Conservation (phyloP, 345 rosid species). For the Heritiera littoralis region DNA sequence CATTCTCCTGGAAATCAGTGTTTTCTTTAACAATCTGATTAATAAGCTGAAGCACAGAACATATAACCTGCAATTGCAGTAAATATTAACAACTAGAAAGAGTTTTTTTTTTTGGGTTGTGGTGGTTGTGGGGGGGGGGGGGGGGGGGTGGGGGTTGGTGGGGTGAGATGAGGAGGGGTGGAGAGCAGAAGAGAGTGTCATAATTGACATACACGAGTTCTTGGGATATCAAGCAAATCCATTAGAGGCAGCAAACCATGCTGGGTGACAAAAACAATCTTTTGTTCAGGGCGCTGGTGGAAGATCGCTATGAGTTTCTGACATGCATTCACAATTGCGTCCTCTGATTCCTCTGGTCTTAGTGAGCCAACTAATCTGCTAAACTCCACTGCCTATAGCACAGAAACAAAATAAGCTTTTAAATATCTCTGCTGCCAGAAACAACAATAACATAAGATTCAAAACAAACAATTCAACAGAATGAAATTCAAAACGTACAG, state of each 20-base stretch:
- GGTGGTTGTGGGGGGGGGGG: neutral
- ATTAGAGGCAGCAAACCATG: conserved; percentile 90
- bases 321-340: conserved; percentile 79
- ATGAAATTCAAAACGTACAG: neutral
- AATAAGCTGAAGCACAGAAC: conserved; percentile 85
- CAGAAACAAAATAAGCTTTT: conserved; percentile 27
- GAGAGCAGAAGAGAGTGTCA: conserved; percentile 14
- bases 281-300: conserved; percentile 91
- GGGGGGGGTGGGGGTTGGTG: no score
- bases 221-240: conserved; percentile 90
- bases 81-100: conserved; percentile 1
- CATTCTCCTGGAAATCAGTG: conserved; percentile 89
- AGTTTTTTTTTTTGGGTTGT: neutral
- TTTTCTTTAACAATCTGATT: conserved; percentile 83
- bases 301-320: conserved; percentile 76
- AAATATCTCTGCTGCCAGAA: neutral
- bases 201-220: conserved; percentile 62
- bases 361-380: conserved; percentile 78
- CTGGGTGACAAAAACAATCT: conserved; percentile 59
- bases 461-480: conserved; percentile 15
- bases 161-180: no score
- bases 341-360: conserved; percentile 87
- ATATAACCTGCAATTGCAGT: conserved; percentile 63
- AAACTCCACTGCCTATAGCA: conserved; percentile 86
- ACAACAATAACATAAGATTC: neutral